These are phyloP conservation scores for Euphorbia pulcherrima DNA, from an alignment of 345 rosid species.

Conservation along the genomic window DNA sequence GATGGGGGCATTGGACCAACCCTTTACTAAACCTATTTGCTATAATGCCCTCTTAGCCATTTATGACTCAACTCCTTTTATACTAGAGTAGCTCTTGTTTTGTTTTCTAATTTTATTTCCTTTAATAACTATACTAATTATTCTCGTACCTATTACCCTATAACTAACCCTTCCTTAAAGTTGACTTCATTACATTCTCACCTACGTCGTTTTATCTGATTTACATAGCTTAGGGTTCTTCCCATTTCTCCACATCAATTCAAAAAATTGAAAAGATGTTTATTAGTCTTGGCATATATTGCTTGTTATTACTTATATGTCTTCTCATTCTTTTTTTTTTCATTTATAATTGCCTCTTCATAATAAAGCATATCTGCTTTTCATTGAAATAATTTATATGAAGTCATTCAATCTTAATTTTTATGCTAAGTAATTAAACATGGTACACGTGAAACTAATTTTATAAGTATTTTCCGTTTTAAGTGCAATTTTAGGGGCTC, in stretches of 20 bases:
- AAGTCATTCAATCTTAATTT: too few relatives aligned
- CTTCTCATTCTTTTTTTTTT: constrained; percentile 8
- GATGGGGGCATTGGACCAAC: neutral
- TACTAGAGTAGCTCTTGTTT: neutral
- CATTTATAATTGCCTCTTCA: constrained; percentile 4
- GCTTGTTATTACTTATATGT: constrained; percentile 19
- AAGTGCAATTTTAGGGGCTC: too few relatives aligned
- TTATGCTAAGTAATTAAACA: too few relatives aligned
- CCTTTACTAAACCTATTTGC: neutral
- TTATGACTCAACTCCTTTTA: neutral
- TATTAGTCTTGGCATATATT: constrained; percentile 7
- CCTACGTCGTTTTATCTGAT: constrained; percentile 5
- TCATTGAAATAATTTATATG: too few relatives aligned
- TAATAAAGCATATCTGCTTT: too few relatives aligned
- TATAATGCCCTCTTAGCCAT: neutral
- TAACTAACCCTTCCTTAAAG: neutral
- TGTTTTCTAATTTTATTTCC: constrained; percentile 28
- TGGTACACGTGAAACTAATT: too few relatives aligned
- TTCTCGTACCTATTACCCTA: constrained; percentile 10
- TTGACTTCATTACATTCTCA: constrained; percentile 22
- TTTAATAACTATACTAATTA: neutral
- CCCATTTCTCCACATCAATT: too few relatives aligned
- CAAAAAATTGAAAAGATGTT: too few relatives aligned
- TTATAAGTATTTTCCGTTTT: too few relatives aligned
- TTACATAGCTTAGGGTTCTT: constrained; percentile 11